Conservation (phyloP, 495 filamentous ascomycete genomes). For the Aspergillus bertholletiae region DNA sequence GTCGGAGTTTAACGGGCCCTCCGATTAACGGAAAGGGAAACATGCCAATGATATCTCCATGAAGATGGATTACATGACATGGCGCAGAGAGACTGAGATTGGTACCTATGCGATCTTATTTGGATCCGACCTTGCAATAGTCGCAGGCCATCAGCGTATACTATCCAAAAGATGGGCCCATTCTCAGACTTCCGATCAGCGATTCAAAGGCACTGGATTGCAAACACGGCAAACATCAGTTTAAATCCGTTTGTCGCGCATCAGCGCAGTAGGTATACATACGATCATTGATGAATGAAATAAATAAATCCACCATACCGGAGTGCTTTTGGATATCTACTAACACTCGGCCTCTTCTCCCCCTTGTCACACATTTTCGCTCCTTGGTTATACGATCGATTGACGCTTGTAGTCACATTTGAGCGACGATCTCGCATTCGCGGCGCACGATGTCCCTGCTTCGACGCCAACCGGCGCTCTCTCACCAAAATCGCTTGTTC, state of each 20-base stretch:
- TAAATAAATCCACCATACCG: too few relatives aligned
- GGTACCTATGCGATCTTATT: not conserved
- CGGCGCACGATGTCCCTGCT: slow-evolving; percentile 1
- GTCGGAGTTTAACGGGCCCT: slow-evolving; percentile 2
- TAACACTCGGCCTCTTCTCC: too few relatives aligned
- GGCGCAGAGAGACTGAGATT: not conserved
- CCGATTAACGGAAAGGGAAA: slow-evolving; percentile 7
- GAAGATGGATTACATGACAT: not conserved
- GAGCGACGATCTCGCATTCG: not conserved
- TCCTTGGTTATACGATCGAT: not conserved
- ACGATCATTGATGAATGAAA: too few relatives aligned
- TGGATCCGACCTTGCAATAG: not conserved
- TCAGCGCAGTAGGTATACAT: too few relatives aligned
- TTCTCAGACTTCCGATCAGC: not conserved
- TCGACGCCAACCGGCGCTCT: slow-evolving; percentile 11
- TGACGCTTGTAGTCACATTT: not conserved
- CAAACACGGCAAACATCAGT: slow-evolving; percentile 19
- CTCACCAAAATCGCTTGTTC: slow-evolving; percentile 15
- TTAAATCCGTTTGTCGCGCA: too few relatives aligned
- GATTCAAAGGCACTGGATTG: not conserved
- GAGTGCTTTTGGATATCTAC: too few relatives aligned
- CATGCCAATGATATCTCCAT: slow-evolving; percentile 3
- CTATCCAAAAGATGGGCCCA: not conserved
- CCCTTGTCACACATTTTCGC: too few relatives aligned
- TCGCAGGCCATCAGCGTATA: too few relatives aligned